Percentiles rank a stretch among this genome's conserved stretches.
Evolutionary conservation across 169 alveolate genomes (phyloP).

Genomic region (Babesia microti): DNA sequence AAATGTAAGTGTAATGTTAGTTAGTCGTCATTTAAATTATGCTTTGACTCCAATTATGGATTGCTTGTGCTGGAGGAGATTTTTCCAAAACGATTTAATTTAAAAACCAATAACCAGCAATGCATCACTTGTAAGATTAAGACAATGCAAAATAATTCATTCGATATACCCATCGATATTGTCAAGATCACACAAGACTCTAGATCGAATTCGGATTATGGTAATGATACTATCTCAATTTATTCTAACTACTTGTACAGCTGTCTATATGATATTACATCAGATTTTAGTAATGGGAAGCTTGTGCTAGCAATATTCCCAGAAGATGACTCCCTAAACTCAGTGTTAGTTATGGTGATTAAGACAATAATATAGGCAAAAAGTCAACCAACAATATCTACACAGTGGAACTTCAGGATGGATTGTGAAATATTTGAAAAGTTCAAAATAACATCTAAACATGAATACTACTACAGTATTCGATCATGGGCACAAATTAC

Average conservation of each 20-base stretch:
- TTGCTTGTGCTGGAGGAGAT: slow-evolving; percentile 27
- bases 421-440: slow-evolving; percentile 38
- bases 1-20: slow-evolving; percentile 9
- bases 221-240: no score
- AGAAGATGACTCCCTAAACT: slow-evolving; percentile 9
- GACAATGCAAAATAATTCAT: no score
- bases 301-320: slow-evolving; percentile 41
- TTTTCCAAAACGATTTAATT: slow-evolving; percentile 10
- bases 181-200: no score
- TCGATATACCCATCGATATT: no score
- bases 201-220: no score
- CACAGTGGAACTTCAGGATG: slow-evolving; percentile 44
- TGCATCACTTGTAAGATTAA: slow-evolving; percentile 25
- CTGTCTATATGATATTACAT: slow-evolving; percentile 36
- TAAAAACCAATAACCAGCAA: slow-evolving; percentile 34
- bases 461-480: slow-evolving; percentile 30
- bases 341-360: slow-evolving; percentile 34
- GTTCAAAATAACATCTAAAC: slow-evolving; percentile 14
- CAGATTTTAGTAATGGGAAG: slow-evolving; percentile 30
- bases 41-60: slow-evolving; percentile 28
- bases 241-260: slow-evolving; percentile 38
- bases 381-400: slow-evolving; percentile 25
- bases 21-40: background rate
- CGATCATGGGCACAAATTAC: slow-evolving; percentile 37
- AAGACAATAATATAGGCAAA: slow-evolving; percentile 8